Percentiles rank a stretch among this genome's conserved stretches.
phyloP scores from a whole-genome alignment of 441 rosid genomes.

The Populus tomentosa region DNA sequence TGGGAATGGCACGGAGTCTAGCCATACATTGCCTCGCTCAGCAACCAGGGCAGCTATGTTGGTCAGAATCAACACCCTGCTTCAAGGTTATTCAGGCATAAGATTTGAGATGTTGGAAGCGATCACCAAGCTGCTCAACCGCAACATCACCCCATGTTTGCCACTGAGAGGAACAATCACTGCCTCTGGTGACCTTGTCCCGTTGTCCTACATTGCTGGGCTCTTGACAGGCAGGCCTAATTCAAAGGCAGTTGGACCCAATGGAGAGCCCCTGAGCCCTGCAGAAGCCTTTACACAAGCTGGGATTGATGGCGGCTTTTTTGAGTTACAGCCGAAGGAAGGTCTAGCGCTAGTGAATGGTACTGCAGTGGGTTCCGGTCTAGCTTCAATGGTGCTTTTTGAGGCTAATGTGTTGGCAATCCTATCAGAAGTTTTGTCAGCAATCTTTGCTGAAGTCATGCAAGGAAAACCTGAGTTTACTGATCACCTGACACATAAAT shows the following conservation, averaged over 20 bases:
- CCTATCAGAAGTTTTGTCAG: conserved; percentile 44
- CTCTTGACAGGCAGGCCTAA: conserved; percentile 50
- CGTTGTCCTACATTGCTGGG: conserved; percentile 56
- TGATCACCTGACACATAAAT: conserved; percentile 51
- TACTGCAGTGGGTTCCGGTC: conserved; percentile 49
- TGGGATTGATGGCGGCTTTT: conserved; percentile 39
- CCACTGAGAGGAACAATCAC: conserved; percentile 57
- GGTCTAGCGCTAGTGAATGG: conserved; percentile 49
- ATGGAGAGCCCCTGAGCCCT: conserved; percentile 32
- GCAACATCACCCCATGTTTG: conserved; percentile 55
- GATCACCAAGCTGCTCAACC: conserved; percentile 45
- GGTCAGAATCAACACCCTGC: conserved; percentile 52
- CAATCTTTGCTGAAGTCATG: conserved; percentile 55
- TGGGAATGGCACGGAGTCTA: conserved; percentile 42
- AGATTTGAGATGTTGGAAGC: conserved; percentile 60
- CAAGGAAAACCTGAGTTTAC: conserved; percentile 58
- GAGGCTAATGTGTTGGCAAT: conserved; percentile 38
- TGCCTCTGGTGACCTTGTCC: conserved; percentile 67
- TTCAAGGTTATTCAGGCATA: conserved; percentile 62
- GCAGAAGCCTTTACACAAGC: conserved; percentile 37
- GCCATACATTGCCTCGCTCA: conserved; percentile 51
- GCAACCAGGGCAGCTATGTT: conserved; percentile 62
- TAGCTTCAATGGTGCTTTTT: conserved; percentile 48
- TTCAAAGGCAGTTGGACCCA: conserved; percentile 44
- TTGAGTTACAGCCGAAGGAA: conserved; percentile 51